A percentile compares a stretch with the other conserved stretches of the same genome.
Evolutionary conservation across 2,329 filamentous ascomycete species (phyloP).

Genomic region (Scortechinia acanthostroma): DNA sequence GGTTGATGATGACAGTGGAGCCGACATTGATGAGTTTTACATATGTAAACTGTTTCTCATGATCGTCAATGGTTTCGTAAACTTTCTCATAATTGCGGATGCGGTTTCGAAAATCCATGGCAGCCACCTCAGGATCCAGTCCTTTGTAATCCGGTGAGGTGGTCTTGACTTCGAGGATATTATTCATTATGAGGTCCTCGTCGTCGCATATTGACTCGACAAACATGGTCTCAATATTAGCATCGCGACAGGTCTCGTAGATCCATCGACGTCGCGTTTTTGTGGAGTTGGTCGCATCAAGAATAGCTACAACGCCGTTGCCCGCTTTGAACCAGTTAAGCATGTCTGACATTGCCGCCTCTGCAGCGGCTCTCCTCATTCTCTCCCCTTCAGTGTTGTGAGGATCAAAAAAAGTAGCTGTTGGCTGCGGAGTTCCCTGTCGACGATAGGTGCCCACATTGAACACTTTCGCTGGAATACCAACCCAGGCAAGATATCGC

Average conservation of each 20-base stretch:
- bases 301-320: conserved; percentile 79
- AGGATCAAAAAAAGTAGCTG: conserved; percentile 90
- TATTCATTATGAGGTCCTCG: conserved; percentile 93
- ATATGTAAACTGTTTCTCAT: conserved; percentile 83
- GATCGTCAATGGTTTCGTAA: conserved; percentile 81
- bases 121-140: conserved; percentile 86
- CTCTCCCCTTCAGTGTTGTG: conserved; percentile 85
- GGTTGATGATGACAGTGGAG: conserved; percentile 94
- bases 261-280: conserved; percentile 88
- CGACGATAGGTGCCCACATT: conserved; percentile 96
- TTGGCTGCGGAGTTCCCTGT: conserved; percentile 79
- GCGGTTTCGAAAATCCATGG: conserved; percentile 83
- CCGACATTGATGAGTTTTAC: conserved; percentile 97
- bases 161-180: conserved; percentile 95
- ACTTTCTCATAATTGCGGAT: conserved; percentile 97
- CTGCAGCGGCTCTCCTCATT: conserved; percentile 77
- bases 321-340: conserved; percentile 76
- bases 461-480: conserved; percentile 87
- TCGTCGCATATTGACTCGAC: conserved; percentile 97
- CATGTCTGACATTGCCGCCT: conserved; percentile 91
- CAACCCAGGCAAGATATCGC: conserved; percentile 93
- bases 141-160: conserved; percentile 91
- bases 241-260: conserved; percentile 66
- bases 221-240: conserved; percentile 83
- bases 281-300: conserved; percentile 95